Evolutionary conservation across 345 rosid genomes (phyloP).

Genomic region (Streptanthus diversifolius): DNA sequence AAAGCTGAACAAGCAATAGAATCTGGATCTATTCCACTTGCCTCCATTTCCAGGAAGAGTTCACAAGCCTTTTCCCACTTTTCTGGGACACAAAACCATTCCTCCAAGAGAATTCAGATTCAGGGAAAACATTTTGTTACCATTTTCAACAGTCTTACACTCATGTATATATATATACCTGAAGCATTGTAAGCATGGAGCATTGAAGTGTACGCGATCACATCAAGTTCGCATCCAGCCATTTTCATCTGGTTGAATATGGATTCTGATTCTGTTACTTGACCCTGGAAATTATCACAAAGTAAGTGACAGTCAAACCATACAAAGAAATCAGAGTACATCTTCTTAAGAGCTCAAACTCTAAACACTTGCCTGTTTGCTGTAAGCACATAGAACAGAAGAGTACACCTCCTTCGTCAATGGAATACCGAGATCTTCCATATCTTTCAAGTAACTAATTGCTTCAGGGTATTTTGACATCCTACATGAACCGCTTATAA

Average conservation of each 20-base stretch:
- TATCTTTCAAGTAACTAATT: constrained; percentile 60
- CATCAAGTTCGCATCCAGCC: constrained; percentile 69
- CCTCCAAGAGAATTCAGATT: constrained; percentile 21
- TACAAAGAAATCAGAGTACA: not conserved
- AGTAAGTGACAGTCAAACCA: not conserved
- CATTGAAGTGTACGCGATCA: constrained; percentile 75
- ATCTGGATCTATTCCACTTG: constrained; percentile 55
- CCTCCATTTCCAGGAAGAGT: constrained; percentile 75
- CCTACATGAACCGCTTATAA: constrained; percentile 73
- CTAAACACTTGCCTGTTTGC: constrained; percentile 66
- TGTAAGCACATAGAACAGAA: constrained; percentile 62
- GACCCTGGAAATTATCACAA: constrained; percentile 47
- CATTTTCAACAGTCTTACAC: not conserved
- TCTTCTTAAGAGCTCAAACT: constrained; percentile 8
- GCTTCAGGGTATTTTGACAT: constrained; percentile 74
- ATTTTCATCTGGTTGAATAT: constrained; percentile 68
- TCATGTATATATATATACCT: constrained; percentile 32
- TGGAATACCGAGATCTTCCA: constrained; percentile 53
- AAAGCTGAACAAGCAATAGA: constrained; percentile 71
- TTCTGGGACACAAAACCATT: constrained; percentile 40
- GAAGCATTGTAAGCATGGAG: constrained; percentile 68
- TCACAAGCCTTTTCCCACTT: constrained; percentile 65
- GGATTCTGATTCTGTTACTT: constrained; percentile 69
- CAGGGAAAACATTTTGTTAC: constrained; percentile 2
- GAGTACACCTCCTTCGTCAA: constrained; percentile 81